A percentile compares a stretch with the other conserved stretches of the same genome.
Conservation (phyloP, 352 stramenopile genomes). For the Globisporangium abappressorium region DNA sequence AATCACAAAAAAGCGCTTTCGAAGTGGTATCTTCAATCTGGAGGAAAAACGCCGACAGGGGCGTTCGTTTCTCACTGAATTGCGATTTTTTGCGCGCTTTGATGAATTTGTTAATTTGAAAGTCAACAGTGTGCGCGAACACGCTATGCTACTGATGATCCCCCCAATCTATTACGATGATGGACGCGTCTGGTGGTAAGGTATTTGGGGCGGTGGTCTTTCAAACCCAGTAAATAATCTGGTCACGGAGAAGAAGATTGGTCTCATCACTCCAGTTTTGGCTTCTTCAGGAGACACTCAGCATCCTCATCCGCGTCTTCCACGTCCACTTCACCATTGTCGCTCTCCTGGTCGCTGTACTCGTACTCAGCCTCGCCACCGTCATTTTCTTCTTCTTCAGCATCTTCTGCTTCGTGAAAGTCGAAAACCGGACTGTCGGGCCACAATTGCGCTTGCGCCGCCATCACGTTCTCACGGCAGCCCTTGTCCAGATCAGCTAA, state of each 20-base stretch:
- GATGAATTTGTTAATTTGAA: too few species aligned
- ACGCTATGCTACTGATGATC: neutral
- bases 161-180: too few species aligned
- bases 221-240: neutral
- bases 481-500: neutral
- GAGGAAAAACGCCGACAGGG: too few species aligned
- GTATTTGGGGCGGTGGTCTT: neutral
- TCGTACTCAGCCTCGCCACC: neutral
- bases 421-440: neutral
- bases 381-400: neutral
- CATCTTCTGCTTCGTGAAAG: neutral
- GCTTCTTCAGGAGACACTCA: neutral
- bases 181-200: neutral
- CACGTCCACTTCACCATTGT: neutral
- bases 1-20: too few species aligned
- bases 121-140: too few species aligned
- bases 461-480: neutral
- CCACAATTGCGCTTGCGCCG: neutral
- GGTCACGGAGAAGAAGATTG: neutral
- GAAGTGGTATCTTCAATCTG: too few species aligned
- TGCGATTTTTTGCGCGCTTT: too few species aligned
- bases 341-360: constrained; percentile 1
- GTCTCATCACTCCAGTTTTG: neutral
- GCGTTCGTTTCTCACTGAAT: too few species aligned
- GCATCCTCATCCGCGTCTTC: neutral